A percentile compares a stretch with the other conserved stretches of the same genome.
Evolutionary conservation across 2,329 filamentous ascomycete species (phyloP).

Genomic region (Sarocladium oryzae): DNA sequence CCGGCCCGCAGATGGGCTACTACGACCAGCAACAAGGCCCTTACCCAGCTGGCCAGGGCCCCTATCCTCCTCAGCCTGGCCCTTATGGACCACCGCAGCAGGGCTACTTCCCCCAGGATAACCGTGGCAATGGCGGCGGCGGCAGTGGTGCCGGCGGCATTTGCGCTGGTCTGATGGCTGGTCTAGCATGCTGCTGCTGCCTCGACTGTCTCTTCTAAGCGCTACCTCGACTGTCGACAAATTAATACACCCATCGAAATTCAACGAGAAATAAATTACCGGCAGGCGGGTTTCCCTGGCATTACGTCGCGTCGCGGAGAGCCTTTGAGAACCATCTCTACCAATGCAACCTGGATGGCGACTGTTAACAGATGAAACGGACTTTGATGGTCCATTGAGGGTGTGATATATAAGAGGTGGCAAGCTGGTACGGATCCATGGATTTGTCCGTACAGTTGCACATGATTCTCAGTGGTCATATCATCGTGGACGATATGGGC

Average conservation of each 20-base stretch:
- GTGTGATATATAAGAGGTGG: background rate
- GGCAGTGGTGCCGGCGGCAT: slow-evolving; percentile 20
- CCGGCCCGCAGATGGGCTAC: slow-evolving; percentile 24
- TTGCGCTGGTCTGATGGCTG: slow-evolving; percentile 41
- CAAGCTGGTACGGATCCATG: background rate
- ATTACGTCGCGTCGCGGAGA: too few relatives aligned
- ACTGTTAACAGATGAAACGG: too few relatives aligned
- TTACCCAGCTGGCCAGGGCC: slow-evolving; percentile 11
- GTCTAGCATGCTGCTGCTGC: slow-evolving; percentile 53
- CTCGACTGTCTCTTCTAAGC: slow-evolving; percentile 49
- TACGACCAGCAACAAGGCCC: slow-evolving; percentile 22
- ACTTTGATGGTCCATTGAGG: too few relatives aligned
- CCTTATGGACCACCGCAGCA: slow-evolving; percentile 26
- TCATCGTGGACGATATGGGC: background rate
- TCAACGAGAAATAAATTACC: too few relatives aligned
- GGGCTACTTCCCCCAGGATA: slow-evolving; percentile 28
- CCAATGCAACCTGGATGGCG: too few relatives aligned
- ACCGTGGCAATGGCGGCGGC: slow-evolving; percentile 1
- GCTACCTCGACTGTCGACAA: background rate
- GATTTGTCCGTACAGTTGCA: background rate
- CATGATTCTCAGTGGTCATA: slow-evolving; percentile 1
- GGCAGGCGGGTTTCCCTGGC: too few relatives aligned
- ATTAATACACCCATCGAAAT: background rate
- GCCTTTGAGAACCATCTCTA: too few relatives aligned
- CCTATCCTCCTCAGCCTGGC: slow-evolving; percentile 24